Base-by-base conservation (phyloP, 257 asterid genomes). In the Ballota nigra region DNA sequence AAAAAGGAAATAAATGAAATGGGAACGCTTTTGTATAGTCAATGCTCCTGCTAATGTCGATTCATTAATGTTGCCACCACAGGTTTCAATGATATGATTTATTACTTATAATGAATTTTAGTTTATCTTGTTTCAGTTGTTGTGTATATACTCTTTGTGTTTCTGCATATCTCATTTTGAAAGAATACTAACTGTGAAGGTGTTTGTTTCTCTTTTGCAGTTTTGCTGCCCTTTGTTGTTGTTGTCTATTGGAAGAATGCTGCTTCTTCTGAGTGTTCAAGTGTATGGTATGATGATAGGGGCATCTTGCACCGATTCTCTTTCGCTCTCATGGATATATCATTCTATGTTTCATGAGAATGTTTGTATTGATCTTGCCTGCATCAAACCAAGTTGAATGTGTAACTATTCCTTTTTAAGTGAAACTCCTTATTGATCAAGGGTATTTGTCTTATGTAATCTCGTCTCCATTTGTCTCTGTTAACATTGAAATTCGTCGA, bases 231-330 rank as follows among this genome's bases (percentile, higher is more conserved):
- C 89, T 89, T 4, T 86, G 92, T 69, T 89, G 92, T 83, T 85
- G 96, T 69, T 89, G 91, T 80, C 22, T 86, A 63, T 63, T 89
- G 75, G 93, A 89, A 78, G 91, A 89, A 71, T 89, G 95, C 82
- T 86, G 88, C 88, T 84, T 82, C 87, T 84, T 84, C 80, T 86
- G 88, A 87, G 76, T 33, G 40, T 40, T 8, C 70, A 6, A 51
- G 69, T 18, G 33, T 45, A 63, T 67, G 13, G 34, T 24, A 68
- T 36, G 67, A 13, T 58, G 61, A 73, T 34, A 24, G 57, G 6
- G 49, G 9, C 53, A 22, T 33, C 41, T 5, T 29, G 64, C 40
- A 22, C 56, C 4, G 36, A 51, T 70, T 31, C 73, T 66, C 22
- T 66, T 20, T 47, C 41, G 19, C 13, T 29, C 73, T 49, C 34